Evolutionary conservation across 2,329 filamentous ascomycete species (phyloP).

Genomic region (Aureobasidium melanogenum): DNA sequence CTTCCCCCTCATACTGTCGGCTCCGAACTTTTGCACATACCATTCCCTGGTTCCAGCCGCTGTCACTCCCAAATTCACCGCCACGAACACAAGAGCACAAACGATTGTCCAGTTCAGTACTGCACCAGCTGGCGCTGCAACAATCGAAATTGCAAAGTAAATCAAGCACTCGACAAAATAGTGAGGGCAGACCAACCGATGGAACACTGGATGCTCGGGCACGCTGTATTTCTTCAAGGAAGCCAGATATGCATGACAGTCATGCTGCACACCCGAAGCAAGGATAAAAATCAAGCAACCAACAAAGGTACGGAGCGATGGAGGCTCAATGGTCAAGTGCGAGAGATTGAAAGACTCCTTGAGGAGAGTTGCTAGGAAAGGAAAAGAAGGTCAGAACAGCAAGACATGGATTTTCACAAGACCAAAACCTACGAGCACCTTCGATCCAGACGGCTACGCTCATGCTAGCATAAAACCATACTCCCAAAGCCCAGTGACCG

Average conservation of each 20-base stretch:
- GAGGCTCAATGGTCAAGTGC: constrained; percentile 31
- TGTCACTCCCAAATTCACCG: constrained; percentile 71
- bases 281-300: constrained; percentile 57
- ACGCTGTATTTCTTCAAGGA: constrained; percentile 64
- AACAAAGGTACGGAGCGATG: constrained; percentile 44
- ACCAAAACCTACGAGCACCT: constrained; percentile 51
- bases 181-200: constrained; percentile 70
- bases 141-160: constrained; percentile 67
- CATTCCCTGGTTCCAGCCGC: constrained; percentile 69
- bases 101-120: constrained; percentile 65
- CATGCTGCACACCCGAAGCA: constrained; percentile 65
- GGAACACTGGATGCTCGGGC: constrained; percentile 64
- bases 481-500: constrained; percentile 70
- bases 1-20: constrained; percentile 49
- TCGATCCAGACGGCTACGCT: constrained; percentile 79
- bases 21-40: constrained; percentile 70
- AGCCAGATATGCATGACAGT: constrained; percentile 41
- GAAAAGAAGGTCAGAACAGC: constrained; percentile 9
- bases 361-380: constrained; percentile 22
- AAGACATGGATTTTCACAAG: not conserved
- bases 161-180: constrained; percentile 83
- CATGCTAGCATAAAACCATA: constrained; percentile 67
- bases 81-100: constrained; percentile 63
- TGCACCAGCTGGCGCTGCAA: constrained; percentile 59
- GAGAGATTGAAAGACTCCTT: constrained; percentile 26